Conservation (phyloP, 2,329 filamentous ascomycete genomes). For the Coniochaeta prunicola region DNA sequence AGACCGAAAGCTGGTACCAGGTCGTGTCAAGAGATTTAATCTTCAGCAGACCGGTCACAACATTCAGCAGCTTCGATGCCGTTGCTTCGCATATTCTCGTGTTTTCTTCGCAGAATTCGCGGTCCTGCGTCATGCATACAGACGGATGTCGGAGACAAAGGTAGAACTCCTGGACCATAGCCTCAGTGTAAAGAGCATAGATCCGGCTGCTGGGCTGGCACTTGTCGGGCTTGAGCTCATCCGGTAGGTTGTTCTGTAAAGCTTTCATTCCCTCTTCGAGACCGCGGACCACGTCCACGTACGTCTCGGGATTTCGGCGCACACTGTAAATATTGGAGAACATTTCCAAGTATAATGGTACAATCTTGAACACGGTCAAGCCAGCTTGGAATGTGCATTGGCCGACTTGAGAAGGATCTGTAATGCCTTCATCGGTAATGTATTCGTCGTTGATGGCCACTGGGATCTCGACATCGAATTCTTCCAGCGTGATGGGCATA, state of each 20-base stretch:
- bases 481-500: conserved; percentile 65
- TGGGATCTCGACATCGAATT: conserved; percentile 74
- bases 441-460: conserved; percentile 64
- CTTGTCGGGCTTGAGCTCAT: conserved; percentile 44
- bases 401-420: conserved; percentile 40
- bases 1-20: conserved; percentile 68
- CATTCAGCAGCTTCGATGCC: conserved; percentile 55
- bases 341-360: conserved; percentile 64
- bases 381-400: conserved; percentile 63
- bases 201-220: conserved; percentile 34
- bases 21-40: conserved; percentile 68
- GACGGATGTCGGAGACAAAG: conserved; percentile 57
- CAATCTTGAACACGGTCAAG: conserved; percentile 56
- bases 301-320: conserved; percentile 53
- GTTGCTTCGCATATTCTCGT: conserved; percentile 60
- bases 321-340: conserved; percentile 71
- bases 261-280: conserved; percentile 59
- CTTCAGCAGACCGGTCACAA: conserved; percentile 51
- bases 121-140: conserved; percentile 47
- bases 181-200: conserved; percentile 46
- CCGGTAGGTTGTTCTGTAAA: conserved; percentile 50
- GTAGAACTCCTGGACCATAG: conserved; percentile 49
- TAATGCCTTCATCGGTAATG: conserved; percentile 56
- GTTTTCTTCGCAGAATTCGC: conserved; percentile 51
- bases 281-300: conserved; percentile 53